A percentile compares a stretch with the other conserved stretches of the same genome.
Conservation (phyloP, 169 alveolate genomes). For the Plasmodium blacklocki region DNA sequence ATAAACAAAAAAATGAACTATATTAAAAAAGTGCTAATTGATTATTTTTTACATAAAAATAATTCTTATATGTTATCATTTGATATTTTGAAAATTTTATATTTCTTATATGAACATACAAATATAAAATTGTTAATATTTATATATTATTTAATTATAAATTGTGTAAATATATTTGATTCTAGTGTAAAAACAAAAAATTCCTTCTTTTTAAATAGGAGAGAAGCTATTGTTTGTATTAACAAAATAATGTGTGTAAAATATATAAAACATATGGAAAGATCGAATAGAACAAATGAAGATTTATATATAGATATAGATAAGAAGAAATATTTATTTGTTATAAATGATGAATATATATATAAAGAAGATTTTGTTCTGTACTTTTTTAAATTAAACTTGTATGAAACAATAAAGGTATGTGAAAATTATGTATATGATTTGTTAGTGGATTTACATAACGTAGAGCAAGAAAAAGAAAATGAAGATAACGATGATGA, state of each 20-base stretch:
- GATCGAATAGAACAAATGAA: too few species aligned
- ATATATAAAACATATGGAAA: too few species aligned
- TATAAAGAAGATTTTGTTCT: conserved; percentile 54
- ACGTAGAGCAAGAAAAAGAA: background rate
- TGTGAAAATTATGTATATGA: conserved; percentile 16
- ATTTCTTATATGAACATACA: conserved; percentile 29
- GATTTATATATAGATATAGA: background rate
- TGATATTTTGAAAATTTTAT: conserved; percentile 36
- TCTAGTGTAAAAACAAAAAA: too few species aligned
- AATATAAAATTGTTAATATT: conserved; percentile 15
- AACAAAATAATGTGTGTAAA: conserved; percentile 4
- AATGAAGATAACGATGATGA: too few species aligned
- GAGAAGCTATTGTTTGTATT: conserved; percentile 34
- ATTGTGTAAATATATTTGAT: conserved; percentile 1
- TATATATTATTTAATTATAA: conserved; percentile 53
- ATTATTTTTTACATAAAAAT: conserved; percentile 30
- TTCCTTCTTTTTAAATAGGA: too few species aligned
- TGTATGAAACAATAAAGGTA: conserved; percentile 8
- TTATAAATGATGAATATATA: conserved; percentile 29
- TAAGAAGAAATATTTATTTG: conserved; percentile 7
- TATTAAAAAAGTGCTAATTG: conserved; percentile 20
- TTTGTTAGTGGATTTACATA: background rate
- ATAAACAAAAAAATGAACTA: conserved; percentile 15
- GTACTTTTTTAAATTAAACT: conserved; percentile 26
- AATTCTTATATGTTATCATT: conserved; percentile 26